Percentiles rank a stretch among this genome's conserved stretches.
phyloP scores from a whole-genome alignment of 106 monocot species.

The Platanthera zijinensis region DNA sequence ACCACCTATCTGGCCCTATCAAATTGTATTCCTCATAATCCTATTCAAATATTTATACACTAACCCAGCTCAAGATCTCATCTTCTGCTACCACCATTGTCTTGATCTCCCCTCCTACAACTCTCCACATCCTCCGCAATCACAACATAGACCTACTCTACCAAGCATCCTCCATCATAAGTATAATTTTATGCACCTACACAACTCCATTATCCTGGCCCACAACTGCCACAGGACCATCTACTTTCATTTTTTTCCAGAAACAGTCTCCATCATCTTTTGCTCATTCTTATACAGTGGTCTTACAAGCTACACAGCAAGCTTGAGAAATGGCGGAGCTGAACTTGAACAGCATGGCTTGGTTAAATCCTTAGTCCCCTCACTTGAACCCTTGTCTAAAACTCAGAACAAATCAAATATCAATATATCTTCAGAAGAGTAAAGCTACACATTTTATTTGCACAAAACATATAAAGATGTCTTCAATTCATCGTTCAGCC shows the following conservation, averaged over 20 bases:
- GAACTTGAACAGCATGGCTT: neutral
- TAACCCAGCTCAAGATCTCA: neutral
- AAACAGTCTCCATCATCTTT: neutral
- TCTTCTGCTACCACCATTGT: neutral
- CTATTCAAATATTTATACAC: neutral
- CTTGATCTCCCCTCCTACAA: neutral
- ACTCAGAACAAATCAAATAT: neutral
- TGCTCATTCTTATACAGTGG: neutral
- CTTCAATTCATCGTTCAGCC: neutral
- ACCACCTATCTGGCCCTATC: neutral
- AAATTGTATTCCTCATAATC: neutral
- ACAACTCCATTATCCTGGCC: neutral
- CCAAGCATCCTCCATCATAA: neutral
- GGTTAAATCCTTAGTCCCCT: neutral
- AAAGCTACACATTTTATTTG: neutral
- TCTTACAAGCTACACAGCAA: neutral
- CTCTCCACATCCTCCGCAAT: neutral
- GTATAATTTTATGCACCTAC: neutral
- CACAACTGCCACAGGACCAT: neutral
- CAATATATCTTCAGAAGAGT: neutral
- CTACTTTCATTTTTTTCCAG: neutral
- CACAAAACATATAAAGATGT: neutral
- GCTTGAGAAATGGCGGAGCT: neutral
- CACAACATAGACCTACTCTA: neutral
- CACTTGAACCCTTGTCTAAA: no score